Conservation (phyloP, 2,329 filamentous ascomycete species). For the Botrytis deweyae region DNA sequence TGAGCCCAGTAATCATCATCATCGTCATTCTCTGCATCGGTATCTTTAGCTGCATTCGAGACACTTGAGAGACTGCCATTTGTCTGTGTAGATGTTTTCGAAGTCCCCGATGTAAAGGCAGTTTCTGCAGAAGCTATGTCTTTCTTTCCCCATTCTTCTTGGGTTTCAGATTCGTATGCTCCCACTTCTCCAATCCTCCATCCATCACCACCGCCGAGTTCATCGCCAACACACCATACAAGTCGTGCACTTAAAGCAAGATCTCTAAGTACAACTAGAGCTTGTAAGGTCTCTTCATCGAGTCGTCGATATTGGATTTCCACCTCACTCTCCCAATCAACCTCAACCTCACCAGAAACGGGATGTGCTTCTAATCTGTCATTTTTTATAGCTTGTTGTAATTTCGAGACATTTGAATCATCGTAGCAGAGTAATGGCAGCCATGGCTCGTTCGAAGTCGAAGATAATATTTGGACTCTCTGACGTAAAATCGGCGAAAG, state of each 20-base stretch:
- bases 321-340: constrained; percentile 65
- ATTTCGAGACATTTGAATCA: constrained; percentile 51
- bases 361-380: constrained; percentile 76
- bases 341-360: constrained; percentile 74
- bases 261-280: constrained; percentile 60
- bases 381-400: constrained; percentile 61
- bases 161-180: constrained; percentile 54
- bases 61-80: neutral
- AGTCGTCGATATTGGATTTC: constrained; percentile 64
- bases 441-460: constrained; percentile 64
- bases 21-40: constrained; percentile 57
- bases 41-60: neutral
- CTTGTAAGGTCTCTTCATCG: constrained; percentile 73
- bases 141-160: constrained; percentile 50
- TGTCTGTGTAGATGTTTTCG: constrained; percentile 8
- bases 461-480: constrained; percentile 63
- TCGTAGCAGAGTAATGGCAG: constrained; percentile 69
- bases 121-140: constrained; percentile 62
- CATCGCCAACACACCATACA: constrained; percentile 62
- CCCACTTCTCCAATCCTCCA: constrained; percentile 74
- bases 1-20: constrained; percentile 79
- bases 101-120: constrained; percentile 44
- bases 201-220: constrained; percentile 58
- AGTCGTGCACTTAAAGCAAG: constrained; percentile 64
- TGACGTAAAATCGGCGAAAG: constrained; percentile 67